These are phyloP conservation scores for Ascocoryne sarcoides DNA, from an alignment of 2,329 filamentous ascomycete genomes.

Conservation along the genomic window DNA sequence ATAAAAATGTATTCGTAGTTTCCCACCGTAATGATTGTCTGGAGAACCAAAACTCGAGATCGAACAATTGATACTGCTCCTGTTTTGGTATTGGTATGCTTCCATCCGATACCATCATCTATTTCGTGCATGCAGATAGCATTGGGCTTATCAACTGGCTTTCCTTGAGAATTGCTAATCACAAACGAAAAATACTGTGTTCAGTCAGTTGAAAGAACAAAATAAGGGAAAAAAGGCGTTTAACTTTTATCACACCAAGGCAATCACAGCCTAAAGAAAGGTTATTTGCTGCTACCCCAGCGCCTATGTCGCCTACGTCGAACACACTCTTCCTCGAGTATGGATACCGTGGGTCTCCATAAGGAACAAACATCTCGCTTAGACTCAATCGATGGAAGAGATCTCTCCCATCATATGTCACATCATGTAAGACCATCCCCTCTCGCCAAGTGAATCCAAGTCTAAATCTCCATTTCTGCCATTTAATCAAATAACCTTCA, in stretches of 20 bases:
- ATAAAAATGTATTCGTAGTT: conserved; percentile 55
- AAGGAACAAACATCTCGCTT: conserved; percentile 56
- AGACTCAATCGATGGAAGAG: conserved; percentile 50
- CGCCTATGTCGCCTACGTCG: conserved; percentile 59
- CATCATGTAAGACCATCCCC: conserved; percentile 51
- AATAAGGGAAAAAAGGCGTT: background rate
- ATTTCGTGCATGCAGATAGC: conserved; percentile 62
- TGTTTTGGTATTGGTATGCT: conserved; percentile 52
- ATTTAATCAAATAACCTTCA: conserved; percentile 34
- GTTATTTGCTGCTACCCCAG: conserved; percentile 58
- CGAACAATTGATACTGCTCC: conserved; percentile 17
- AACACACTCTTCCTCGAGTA: conserved; percentile 61
- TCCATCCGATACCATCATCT: conserved; percentile 61
- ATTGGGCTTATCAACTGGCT: conserved; percentile 45
- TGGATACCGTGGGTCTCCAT: conserved; percentile 52
- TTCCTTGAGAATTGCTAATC: conserved; percentile 41
- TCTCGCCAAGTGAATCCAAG: conserved; percentile 54
- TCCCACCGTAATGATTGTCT: conserved; percentile 41
- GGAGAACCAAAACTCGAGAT: conserved; percentile 20
- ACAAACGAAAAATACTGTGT: conserved; percentile 46
- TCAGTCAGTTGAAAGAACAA: background rate
- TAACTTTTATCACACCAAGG: conserved; percentile 52
- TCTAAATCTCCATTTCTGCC: conserved; percentile 55
- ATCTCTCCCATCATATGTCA: conserved; percentile 49
- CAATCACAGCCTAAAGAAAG: conserved; percentile 60